Percentiles rank a stretch among this genome's conserved stretches.
Evolutionary conservation across 2,329 filamentous ascomycete genomes (phyloP).

Genomic region (Aulographum hederae): DNA sequence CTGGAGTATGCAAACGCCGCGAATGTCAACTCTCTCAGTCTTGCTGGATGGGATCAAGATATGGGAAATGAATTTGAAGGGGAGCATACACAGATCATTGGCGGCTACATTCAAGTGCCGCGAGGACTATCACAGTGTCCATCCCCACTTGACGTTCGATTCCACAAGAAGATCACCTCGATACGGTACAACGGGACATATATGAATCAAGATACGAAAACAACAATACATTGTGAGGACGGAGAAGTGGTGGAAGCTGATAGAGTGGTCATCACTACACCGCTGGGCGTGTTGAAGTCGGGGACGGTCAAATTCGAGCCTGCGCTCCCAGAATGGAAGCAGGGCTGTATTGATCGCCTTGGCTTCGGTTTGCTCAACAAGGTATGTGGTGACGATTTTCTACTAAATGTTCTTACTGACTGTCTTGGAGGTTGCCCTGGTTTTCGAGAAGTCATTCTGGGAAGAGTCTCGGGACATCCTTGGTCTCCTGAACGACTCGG

Average conservation of each 20-base stretch:
- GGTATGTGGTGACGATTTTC: conserved; percentile 25
- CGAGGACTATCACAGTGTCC: conserved; percentile 68
- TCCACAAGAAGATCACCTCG: conserved; percentile 51
- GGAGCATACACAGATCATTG: conserved; percentile 79
- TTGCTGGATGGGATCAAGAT: conserved; percentile 91
- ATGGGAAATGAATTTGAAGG: conserved; percentile 96
- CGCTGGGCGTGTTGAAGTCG: conserved; percentile 82
- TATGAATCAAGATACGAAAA: conserved; percentile 17
- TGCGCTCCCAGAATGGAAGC: conserved; percentile 73
- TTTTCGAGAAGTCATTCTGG: conserved; percentile 86
- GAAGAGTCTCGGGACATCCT: conserved; percentile 82
- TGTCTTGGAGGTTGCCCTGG: conserved; percentile 44
- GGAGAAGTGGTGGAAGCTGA: conserved; percentile 69
- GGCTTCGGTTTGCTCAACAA: conserved; percentile 95
- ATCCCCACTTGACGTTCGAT: conserved; percentile 56
- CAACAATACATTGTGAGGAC: conserved; percentile 56
- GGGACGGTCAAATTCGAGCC: conserved; percentile 71
- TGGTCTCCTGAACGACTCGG: conserved; percentile 64
- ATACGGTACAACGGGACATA: conserved; percentile 39
- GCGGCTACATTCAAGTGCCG: conserved; percentile 88
- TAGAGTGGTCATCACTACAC: conserved; percentile 74
- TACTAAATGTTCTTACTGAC: background rate
- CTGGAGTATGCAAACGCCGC: conserved; percentile 94
- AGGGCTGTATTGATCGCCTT: conserved; percentile 59
- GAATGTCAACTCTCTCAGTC: conserved; percentile 69